Evolutionary conservation across 2,329 filamentous ascomycete genomes (phyloP), one percentile per base, ranked within the genome.

Genomic region (Exophiala oligosperma): DNA sequence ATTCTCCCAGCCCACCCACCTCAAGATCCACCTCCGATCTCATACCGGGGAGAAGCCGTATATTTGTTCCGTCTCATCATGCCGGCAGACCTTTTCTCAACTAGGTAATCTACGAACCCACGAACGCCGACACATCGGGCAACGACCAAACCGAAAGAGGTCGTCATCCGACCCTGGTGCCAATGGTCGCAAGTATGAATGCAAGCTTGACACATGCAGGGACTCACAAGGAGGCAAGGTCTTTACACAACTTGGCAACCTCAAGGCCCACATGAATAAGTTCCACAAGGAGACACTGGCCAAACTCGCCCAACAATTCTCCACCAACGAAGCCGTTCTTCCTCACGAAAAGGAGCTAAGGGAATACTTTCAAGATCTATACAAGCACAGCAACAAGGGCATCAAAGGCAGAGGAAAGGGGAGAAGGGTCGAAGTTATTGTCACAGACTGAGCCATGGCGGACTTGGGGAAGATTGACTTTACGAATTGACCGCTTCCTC

Each of bases 321-420:
- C 86, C 14, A 48, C 56, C 5, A 60, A 58, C 26, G 55, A 79
- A n/a, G 83, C 88, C 38, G 76, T 79, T 3, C 76, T 79, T 4
- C 84, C 92, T n/a, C 79, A 78, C 9, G 91, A 97, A 68, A 86
- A 84, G 61, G 87, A 91, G 59, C 79, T 97, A 51, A 91, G 89
- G 79, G 84, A 89, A 66, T 96, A 96, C 76, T 94, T 97, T 70
- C 83, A 87, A 3, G 82, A 82, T 0, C 80, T 96, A n/a, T 97
- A 96, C 81, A 96, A 96, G 79, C 95, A 97, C 76, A 92, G 89
- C 76, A 97, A 97, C 82, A 96, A 96, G 74, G 94, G 94, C 1
- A 97, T 97, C 79, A 97, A 97, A 75, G 94, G 94, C 9, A 86
- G 94, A 47, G 94, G 94, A 44, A 94, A 93, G 71, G 90, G 92